These are phyloP conservation scores for Pochonia chlamydosporia DNA, from an alignment of 2,329 filamentous ascomycete species.

Conservation along the genomic window DNA sequence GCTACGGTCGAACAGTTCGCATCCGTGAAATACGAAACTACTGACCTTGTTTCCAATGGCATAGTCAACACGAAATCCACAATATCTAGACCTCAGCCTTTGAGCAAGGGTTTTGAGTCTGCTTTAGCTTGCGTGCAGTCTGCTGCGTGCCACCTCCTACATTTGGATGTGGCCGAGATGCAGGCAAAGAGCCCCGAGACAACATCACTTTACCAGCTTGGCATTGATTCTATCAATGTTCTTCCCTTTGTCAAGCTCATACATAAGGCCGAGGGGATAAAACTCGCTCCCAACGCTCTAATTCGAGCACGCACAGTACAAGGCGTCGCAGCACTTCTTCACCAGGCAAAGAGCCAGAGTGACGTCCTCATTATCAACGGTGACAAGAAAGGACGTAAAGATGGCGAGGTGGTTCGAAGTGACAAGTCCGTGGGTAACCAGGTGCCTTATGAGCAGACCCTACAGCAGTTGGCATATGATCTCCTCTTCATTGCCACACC, in stretches of 20 bases:
- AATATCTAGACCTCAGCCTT: not conserved
- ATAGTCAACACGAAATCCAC: not conserved
- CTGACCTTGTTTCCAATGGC: not conserved
- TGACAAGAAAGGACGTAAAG: not conserved
- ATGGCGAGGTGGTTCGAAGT: not conserved
- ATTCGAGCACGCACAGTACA: constrained; percentile 16
- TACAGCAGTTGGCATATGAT: constrained; percentile 12
- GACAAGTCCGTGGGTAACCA: not conserved
- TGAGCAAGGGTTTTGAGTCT: not conserved
- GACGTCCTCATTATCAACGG: not conserved
- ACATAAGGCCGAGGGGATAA: constrained; percentile 6
- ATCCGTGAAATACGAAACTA: not conserved
- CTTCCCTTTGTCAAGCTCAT: constrained; percentile 14
- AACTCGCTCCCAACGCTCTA: constrained; percentile 14
- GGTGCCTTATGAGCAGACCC: constrained; percentile 9
- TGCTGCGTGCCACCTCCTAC: constrained; percentile 8
- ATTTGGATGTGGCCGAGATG: constrained; percentile 7
- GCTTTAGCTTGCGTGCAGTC: constrained; percentile 6
- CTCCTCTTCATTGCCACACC: constrained; percentile 19
- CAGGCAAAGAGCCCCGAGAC: constrained; percentile 1
- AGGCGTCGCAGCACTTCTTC: constrained; percentile 13
- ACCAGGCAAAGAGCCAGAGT: constrained; percentile 1
- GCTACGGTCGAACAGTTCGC: constrained; percentile 10
- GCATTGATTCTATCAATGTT: constrained; percentile 17
- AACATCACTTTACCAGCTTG: constrained; percentile 15